Conservation (phyloP, 108 stramenopile genomes). For the Nannochloropsis oceanica region DNA sequence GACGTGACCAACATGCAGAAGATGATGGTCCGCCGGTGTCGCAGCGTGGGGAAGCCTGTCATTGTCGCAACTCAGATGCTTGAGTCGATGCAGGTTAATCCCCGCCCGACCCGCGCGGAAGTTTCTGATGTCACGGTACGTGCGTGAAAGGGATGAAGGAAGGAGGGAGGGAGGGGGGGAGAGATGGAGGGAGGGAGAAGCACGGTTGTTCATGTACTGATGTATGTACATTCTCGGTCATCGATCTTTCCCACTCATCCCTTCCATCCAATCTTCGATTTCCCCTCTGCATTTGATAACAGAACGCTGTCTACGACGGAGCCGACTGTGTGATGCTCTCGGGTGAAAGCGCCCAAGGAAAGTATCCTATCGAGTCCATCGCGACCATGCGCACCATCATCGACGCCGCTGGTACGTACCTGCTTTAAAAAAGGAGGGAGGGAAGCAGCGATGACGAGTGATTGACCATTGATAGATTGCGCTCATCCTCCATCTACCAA, state of each 20-base stretch:
- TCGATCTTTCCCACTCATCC: too few species aligned
- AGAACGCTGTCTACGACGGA: conserved; percentile 9
- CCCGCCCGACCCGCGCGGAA: conserved; percentile 40
- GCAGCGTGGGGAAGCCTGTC: conserved; percentile 40
- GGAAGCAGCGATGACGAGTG: too few species aligned
- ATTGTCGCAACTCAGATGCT: conserved; percentile 40
- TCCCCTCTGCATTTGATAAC: background rate
- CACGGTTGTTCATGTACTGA: too few species aligned
- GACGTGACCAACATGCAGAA: conserved; percentile 19
- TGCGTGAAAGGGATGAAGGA: background rate
- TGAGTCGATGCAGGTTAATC: conserved; percentile 50
- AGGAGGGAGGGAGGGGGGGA: background rate
- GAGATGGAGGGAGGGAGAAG: background rate
- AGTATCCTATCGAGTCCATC: background rate
- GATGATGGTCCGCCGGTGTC: conserved; percentile 6
- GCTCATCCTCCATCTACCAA: too few species aligned
- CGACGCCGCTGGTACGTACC: background rate
- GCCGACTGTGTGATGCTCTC: conserved; percentile 4
- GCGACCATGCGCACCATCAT: background rate
- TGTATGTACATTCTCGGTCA: too few species aligned
- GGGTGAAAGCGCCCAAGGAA: background rate
- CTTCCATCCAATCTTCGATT: too few species aligned
- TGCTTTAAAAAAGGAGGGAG: background rate
- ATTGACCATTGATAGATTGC: too few species aligned
- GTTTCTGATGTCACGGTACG: conserved; percentile 9